Evolutionary conservation across 225 moss, liverwort and hornwort species (phyloP), one percentile per base, ranked within the genome.

Genomic region (Takakia lepidozioides): DNA sequence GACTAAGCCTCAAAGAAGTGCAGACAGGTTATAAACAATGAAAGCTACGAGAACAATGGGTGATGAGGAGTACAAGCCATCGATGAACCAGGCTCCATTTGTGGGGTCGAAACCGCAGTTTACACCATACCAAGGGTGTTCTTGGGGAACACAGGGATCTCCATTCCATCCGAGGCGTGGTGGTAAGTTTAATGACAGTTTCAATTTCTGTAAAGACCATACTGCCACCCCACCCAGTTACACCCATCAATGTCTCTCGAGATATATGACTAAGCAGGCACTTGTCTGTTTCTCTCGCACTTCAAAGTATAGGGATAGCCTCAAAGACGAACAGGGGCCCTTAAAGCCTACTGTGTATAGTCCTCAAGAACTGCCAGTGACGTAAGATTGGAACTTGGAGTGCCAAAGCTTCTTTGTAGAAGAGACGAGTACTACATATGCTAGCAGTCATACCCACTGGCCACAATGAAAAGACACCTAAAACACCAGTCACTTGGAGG

Each of bases 91-190:
- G 9, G 68, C 66, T 26, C 84, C 69, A 18, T 42, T 43, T 24
- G 14, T 30, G 16, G 52, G 19, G 29, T 83, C 74, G 34, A 80
- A 68, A 13, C 44, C 62, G 25, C 95, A 98, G 50, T 65, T 63
- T 7, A 84, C 56, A 8, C 82, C 85, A 30, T 65, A 66, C 95
- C 95, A 98, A 26, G 91, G 80, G 67, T 91, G 82, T 42, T 68
- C 60, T 19, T 74, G 69, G 15, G 95, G 95, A 48, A 78, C 80
- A 57, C 95, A 98, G 38, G 95, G 95, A 57, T 98, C 95, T 41
- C 95, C 95, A 54, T 79, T 76, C 95, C 95, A 98, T 60, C 95
- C 95, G 66, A 98, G 58, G 25, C 95, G 82, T 16, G 82, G 45
- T 1, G 95, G 90, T 3, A 98, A 70, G 25, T 53, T 56, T 60